Base-by-base conservation (phyloP, 2,329 filamentous ascomycete species). In the Dothiorella sarmentorum region DNA sequence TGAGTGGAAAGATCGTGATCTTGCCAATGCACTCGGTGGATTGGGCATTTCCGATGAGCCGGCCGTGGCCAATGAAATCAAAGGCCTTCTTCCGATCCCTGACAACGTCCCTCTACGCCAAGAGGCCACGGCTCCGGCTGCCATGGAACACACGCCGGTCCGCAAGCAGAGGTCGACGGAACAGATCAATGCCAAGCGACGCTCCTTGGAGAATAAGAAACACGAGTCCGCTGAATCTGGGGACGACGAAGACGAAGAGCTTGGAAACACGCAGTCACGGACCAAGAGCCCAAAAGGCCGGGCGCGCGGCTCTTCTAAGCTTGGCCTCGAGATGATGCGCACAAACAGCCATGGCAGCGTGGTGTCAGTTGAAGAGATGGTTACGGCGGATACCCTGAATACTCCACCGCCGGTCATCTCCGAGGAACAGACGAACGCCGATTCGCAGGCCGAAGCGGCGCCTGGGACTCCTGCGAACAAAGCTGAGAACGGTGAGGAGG, bases 301-400 rank as follows among this genome's bases (percentile, higher is more conserved):
- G n/a, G 69, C 73, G 13, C 77, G 77, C 55, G 73, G 75, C 2
- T 73, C 72, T 56, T 96, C 91, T 0, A 97, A 96, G 73, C 82
- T 97, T 2, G 91, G 91, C 1, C 94, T 91, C 51, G 93, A 97
- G 73, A 97, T 97, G 93, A 93, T 97, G 90, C 86, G 93, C 47
- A 95, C 93, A 18, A 96, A 96, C 71, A 96, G 91, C 68, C 88
- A 93, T 66, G 93, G 95, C 49, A 96, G 92, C 68, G 83, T 80
- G 38, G 75, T 81, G 44, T 80, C 77, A 7, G 70, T 76, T 26
- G 78, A 80, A 43, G 78, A 80, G 45, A 63, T 76, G 52, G 64
- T 69, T 17, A 65, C 64, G 6, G 63, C 68, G 13, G 71, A 75
- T 7, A 63, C 65, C 3, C 64, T 75, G 13, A 64, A 68, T 9